Evolutionary conservation across 2,329 filamentous ascomycete species (phyloP), one percentile per base, ranked within the genome.

Genomic region (Paecilomyces formosus): DNA sequence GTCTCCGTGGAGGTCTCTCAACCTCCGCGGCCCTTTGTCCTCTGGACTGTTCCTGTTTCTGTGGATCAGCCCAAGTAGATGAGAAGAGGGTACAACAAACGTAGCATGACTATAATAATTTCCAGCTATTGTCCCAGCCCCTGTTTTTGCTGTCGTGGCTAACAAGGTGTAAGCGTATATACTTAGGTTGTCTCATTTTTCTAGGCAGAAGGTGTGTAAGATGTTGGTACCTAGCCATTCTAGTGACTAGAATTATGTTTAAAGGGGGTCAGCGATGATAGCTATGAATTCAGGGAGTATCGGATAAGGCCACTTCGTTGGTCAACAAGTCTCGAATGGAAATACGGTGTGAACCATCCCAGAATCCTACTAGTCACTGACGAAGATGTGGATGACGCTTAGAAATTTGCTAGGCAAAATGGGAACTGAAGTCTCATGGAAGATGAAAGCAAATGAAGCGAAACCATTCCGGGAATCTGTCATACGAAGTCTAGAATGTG

Each of bases 1-100:
- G 62, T 24, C n/a, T 13, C 45, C 11, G n/a, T 22, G 53, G 58
- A 28, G 60, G 62, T 66, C 56, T 66, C 67, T 69, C 67, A 70
- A 66, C 60, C 63, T 63, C 57, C 57, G 65, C 63, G 66, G 65
- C 63, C 68, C 65, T 62, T 62, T 62, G 62, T 63, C 60, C 61
- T 62, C 63, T 63, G 64, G 62, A 58, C 59, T 64, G 59, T 60
- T 60, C 56, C 54, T 53, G 53, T 59, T 12, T 50, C 51, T 45
- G 35, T 56, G 55, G 50, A 57, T 54, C 50, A 57, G 61, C 64
- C 62, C 63, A 60, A 60, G 58, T 59, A 50, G 45, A 58, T 26
- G 64, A 57, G 53, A 13, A 13, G 61, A 60, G 64, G 69, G 67
- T 61, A 71, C 65, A 72, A 55, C 39, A 51, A 45, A 22, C 53